Evolutionary conservation across 805 yeast species (phyloP), one percentile per base, ranked within the genome.

Genomic region (Pichia nakasei): DNA sequence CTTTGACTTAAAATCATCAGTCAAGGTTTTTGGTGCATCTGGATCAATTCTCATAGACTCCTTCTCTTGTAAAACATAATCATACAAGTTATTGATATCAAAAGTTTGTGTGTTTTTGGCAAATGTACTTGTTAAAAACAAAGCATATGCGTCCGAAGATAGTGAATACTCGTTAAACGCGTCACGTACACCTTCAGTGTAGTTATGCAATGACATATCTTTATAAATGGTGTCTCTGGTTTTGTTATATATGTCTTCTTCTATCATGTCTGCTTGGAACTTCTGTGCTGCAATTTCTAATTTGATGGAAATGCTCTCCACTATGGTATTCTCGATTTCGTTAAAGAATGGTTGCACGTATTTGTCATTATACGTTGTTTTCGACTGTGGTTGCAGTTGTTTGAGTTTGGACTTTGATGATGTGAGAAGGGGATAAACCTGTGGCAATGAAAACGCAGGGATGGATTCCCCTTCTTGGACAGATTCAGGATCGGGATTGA

Each of bases 371-470:
- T 45, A 45, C 2, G 41, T 18, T 3, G 42, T 27, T 20, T 45
- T 45, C 2, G 47, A 39, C 5, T 38, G 26, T 9, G 47, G 47
- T 5, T 35, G 22, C 2, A 15, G 7, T 15, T 24, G 26, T 27
- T 22, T 33, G 2, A 59, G 34, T 9, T 45, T 47, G 4, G 31
- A 12, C 31, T 41, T 52, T 26, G 48, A 47, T 21, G 38, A 39
- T 27, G 44, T 42, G 11, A 41, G 31, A 15, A 59, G 37, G 1
- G 64, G 64, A 36, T 50, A 59, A 43, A 55, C 52, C 1, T 50
- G 41, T 3, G 61, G 63, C 12, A 59, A 12, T 13, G 34, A 29
- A 9, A 29, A 5, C 15, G 17, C 15, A 4, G 32, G 15, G 12
- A 15, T 29, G 15, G n/a, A 13, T 15, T 29, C 32, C 17, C n/a